phyloP scores from a whole-genome alignment of 306 rosid species.

The Erythrophleum fordii region DNA sequence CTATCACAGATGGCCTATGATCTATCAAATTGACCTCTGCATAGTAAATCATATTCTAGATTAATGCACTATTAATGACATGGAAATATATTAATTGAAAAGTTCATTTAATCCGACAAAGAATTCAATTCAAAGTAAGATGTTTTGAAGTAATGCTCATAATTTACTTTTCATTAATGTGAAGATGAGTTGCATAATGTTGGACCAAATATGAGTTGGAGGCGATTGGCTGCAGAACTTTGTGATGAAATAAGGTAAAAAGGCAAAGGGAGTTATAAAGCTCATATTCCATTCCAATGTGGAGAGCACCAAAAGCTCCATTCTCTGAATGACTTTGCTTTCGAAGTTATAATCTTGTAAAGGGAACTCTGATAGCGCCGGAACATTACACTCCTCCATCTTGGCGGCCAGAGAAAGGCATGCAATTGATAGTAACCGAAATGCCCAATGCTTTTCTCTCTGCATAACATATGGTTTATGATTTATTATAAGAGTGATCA shows the following conservation, averaged over 20 bases:
- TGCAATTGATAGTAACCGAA: slow-evolving; percentile 69
- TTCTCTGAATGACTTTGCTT: slow-evolving; percentile 57
- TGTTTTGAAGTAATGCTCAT: neutral
- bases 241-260: slow-evolving; percentile 64
- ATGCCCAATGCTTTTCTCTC: slow-evolving; percentile 70
- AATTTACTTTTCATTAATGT: slow-evolving; percentile 61
- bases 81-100: neutral
- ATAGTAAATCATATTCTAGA: slow-evolving; percentile 25
- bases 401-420: slow-evolving; percentile 84
- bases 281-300: slow-evolving; percentile 78
- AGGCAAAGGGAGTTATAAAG: slow-evolving; percentile 66
- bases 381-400: slow-evolving; percentile 73
- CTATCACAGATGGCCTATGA: slow-evolving; percentile 72
- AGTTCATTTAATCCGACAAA: neutral
- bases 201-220: slow-evolving; percentile 38
- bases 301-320: slow-evolving; percentile 80
- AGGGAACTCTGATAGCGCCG: slow-evolving; percentile 55
- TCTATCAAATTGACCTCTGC: slow-evolving; percentile 70
- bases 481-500: neutral
- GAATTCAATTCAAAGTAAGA: neutral
- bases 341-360: slow-evolving; percentile 57
- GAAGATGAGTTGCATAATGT: slow-evolving; percentile 52
- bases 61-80: slow-evolving; percentile 4
- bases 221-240: slow-evolving; percentile 56
- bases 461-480: slow-evolving; percentile 38